Percentiles rank a stretch among this genome's conserved stretches.
Evolutionary conservation across 192 early-diverging fungal species (phyloP).

Genomic region (Allomyces javanicus): DNA sequence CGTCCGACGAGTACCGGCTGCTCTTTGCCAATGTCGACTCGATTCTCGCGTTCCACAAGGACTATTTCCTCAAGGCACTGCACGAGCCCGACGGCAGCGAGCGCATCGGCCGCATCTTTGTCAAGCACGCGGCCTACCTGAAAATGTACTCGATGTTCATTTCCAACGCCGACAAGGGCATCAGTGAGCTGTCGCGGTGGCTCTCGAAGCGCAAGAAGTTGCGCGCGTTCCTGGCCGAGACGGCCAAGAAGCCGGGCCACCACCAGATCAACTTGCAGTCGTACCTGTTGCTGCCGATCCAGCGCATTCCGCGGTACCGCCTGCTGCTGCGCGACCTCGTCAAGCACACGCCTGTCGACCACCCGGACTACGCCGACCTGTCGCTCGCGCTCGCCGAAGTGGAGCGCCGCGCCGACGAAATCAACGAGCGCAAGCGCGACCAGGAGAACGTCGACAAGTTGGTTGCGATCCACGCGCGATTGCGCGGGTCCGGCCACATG

Average conservation of each 20-base stretch:
- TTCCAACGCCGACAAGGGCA: conserved; percentile 64
- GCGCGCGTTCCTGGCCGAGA: conserved; percentile 6
- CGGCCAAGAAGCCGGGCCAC: conserved; percentile 33
- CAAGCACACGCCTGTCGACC: conserved; percentile 42
- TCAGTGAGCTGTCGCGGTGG: conserved; percentile 30
- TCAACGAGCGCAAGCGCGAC: conserved; percentile 69
- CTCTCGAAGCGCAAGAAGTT: conserved; percentile 14
- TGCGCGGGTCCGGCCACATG: conserved; percentile 18
- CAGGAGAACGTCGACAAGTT: conserved; percentile 22
- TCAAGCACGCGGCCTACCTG: conserved; percentile 50
- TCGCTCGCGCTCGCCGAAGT: conserved; percentile 44
- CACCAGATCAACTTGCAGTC: conserved; percentile 63
- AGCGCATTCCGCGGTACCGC: conserved; percentile 84
- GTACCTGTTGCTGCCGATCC: conserved; percentile 75
- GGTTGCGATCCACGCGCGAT: conserved; percentile 1
- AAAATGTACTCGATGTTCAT: conserved; percentile 71
- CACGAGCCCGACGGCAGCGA: conserved; percentile 17
- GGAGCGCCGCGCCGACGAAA: conserved; percentile 44
- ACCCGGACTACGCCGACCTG: conserved; percentile 58
- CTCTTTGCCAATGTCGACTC: conserved; percentile 72
- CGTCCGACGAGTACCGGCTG: conserved; percentile 33
- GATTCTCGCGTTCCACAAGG: conserved; percentile 46
- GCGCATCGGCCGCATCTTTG: conserved; percentile 58
- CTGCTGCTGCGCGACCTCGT: conserved; percentile 73
- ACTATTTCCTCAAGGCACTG: conserved; percentile 42